These are phyloP conservation scores for Chenopodium formosanum DNA, from an alignment of 148 eudicot species.

Conservation along the genomic window DNA sequence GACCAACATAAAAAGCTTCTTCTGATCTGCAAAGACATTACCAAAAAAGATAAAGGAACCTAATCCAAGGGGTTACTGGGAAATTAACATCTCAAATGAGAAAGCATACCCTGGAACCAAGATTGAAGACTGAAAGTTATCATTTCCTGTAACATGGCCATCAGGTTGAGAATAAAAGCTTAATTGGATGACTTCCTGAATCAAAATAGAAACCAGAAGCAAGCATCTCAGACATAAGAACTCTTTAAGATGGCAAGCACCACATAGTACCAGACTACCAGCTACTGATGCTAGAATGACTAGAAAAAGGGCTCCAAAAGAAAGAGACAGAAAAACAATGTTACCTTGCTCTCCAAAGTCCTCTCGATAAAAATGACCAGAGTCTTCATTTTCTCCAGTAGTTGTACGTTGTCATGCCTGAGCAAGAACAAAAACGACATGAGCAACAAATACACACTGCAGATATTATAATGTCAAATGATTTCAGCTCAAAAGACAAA, in stretches of 20 bases:
- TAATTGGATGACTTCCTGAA: conserved; percentile 71
- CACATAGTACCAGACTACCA: neutral
- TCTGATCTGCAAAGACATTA: conserved; percentile 47
- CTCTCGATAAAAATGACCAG: conserved; percentile 85
- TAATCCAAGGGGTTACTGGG: neutral
- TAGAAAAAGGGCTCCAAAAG: neutral
- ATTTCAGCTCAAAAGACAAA: neutral
- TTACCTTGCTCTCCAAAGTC: conserved; percentile 82
- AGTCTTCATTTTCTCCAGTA: conserved; percentile 87
- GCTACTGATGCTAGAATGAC: no score
- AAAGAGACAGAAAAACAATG: conserved; percentile 2
- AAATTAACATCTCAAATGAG: neutral
- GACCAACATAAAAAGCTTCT: conserved; percentile 92
- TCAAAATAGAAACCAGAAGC: conserved; percentile 14
- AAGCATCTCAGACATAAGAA: neutral
- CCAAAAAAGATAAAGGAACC: neutral
- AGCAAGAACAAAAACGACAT: conserved; percentile 25
- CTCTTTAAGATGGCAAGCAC: neutral
- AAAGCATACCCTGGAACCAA: conserved; percentile 80
- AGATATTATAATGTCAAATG: neutral
- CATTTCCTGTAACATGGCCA: conserved; percentile 78
- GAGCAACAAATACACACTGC: conserved; percentile 4
- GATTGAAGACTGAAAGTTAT: conserved; percentile 68
- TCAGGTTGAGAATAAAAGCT: conserved; percentile 91
- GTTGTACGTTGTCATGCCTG: conserved; percentile 93